Evolutionary conservation across 2,329 filamentous ascomycete genomes (phyloP).

Genomic region (Colletotrichum karsti): DNA sequence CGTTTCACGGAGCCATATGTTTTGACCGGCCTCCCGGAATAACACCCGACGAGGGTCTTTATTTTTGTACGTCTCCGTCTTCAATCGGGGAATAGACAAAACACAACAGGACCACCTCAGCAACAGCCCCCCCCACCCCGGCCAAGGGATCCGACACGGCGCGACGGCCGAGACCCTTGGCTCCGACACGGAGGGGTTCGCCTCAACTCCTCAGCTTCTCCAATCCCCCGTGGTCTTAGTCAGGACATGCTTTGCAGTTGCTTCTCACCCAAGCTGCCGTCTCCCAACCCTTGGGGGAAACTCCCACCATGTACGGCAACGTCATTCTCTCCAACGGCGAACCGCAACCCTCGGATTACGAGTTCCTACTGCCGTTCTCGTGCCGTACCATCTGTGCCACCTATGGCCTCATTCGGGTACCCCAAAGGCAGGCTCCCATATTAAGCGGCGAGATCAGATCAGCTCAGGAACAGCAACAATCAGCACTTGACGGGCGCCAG

Average conservation of each 20-base stretch:
- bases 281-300: not conserved
- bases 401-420: not conserved
- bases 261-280: not conserved
- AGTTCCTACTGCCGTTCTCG: not conserved
- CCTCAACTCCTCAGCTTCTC: constrained; percentile 15
- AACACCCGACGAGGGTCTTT: not conserved
- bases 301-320: not conserved
- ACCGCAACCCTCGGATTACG: not conserved
- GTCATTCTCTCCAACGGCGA: constrained; percentile 6
- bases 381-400: not conserved
- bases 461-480: constrained; percentile 23
- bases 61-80: not conserved
- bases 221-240: not conserved
- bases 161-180: constrained; percentile 21
- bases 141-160: constrained; percentile 19
- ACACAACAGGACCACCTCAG: not conserved
- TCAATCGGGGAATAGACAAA: not conserved
- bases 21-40: not conserved
- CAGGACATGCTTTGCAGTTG: not conserved
- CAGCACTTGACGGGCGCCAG: constrained; percentile 13
- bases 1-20: constrained; percentile 11
- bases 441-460: not conserved
- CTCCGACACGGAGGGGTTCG: constrained; percentile 22
- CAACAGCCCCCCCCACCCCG: not conserved
- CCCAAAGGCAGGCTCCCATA: not conserved